A percentile compares a stretch with the other conserved stretches of the same genome.
phyloP scores from a whole-genome alignment of 1,284 basidiomycete genomes.

The Leccinum angustisporum region DNA sequence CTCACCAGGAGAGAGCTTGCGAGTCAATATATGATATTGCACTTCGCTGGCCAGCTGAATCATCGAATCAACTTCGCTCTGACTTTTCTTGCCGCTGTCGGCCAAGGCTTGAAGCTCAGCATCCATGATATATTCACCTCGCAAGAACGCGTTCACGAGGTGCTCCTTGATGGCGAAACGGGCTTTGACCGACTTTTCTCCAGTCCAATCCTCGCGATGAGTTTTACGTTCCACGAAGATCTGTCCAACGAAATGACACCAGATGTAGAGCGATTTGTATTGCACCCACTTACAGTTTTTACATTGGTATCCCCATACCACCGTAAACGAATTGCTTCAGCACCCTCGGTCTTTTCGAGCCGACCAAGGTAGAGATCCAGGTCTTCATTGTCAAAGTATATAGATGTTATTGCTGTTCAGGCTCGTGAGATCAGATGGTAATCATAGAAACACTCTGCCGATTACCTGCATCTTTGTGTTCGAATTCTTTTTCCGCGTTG shows the following conservation, averaged over 20 bases:
- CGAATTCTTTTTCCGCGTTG: slow-evolving; percentile 94
- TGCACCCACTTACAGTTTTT: slow-evolving; percentile 58
- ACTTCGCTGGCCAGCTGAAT: slow-evolving; percentile 96
- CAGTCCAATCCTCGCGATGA: slow-evolving; percentile 99
- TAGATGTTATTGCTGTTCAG: slow-evolving; percentile 73
- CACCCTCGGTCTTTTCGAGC: slow-evolving; percentile 97
- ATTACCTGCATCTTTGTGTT: slow-evolving; percentile 81
- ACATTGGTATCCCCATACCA: slow-evolving; percentile 96
- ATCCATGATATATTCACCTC: slow-evolving; percentile 92
- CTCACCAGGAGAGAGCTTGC: slow-evolving; percentile 79
- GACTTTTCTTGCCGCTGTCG: slow-evolving; percentile 91
- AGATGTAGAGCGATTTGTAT: background rate
- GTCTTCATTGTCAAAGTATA: slow-evolving; percentile 94
- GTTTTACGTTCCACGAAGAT: slow-evolving; percentile 99
- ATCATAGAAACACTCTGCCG: slow-evolving; percentile 3
- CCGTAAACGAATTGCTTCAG: slow-evolving; percentile 92
- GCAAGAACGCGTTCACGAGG: slow-evolving; percentile 89
- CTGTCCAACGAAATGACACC: slow-evolving; percentile 37
- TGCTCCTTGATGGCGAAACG: slow-evolving; percentile 97
- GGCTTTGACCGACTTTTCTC: slow-evolving; percentile 98
- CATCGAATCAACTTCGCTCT: slow-evolving; percentile 93
- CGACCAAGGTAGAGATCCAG: slow-evolving; percentile 97
- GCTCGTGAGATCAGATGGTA: slow-evolving; percentile 5
- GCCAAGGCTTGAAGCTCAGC: slow-evolving; percentile 89
- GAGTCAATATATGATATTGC: slow-evolving; percentile 88